Percentiles rank a stretch among this genome's conserved stretches.
These are phyloP conservation scores for Pouteria glomerata DNA, from an alignment of 148 eudicot species.

Conservation along the genomic window DNA sequence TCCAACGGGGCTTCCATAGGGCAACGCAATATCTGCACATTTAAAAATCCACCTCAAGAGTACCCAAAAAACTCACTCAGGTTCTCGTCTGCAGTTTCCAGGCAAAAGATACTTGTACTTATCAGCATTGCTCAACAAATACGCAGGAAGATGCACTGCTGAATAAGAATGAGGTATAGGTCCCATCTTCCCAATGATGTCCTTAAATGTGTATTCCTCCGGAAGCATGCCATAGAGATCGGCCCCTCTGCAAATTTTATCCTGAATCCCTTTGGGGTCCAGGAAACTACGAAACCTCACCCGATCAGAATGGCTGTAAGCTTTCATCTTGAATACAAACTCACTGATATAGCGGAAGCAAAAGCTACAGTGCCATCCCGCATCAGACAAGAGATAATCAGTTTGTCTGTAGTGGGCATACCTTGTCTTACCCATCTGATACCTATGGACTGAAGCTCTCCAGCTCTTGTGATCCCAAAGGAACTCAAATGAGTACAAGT, in stretches of 20 bases:
- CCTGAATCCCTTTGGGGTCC: slow-evolving; percentile 46
- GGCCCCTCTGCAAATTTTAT: slow-evolving; percentile 41
- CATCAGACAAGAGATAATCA: slow-evolving; percentile 42
- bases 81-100: slow-evolving; percentile 51
- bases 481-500: slow-evolving; percentile 58
- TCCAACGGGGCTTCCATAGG: background rate
- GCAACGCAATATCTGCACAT: slow-evolving; percentile 12
- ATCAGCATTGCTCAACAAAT: slow-evolving; percentile 41
- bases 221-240: slow-evolving; percentile 53
- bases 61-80: slow-evolving; percentile 16
- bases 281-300: slow-evolving; percentile 50
- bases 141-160: slow-evolving; percentile 47
- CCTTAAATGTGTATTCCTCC: slow-evolving; percentile 56
- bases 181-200: slow-evolving; percentile 55
- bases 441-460: slow-evolving; percentile 58
- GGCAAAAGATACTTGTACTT: slow-evolving; percentile 52
- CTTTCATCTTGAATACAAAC: slow-evolving; percentile 63
- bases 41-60: background rate
- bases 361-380: slow-evolving; percentile 73
- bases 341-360: slow-evolving; percentile 49
- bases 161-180: slow-evolving; percentile 49
- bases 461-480: slow-evolving; percentile 33
- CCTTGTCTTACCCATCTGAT: slow-evolving; percentile 37
- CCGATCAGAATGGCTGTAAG: slow-evolving; percentile 53
- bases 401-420: slow-evolving; percentile 53